Evolutionary conservation across 352 stramenopile genomes (phyloP).

Genomic region (Globisporangium alternatum): DNA sequence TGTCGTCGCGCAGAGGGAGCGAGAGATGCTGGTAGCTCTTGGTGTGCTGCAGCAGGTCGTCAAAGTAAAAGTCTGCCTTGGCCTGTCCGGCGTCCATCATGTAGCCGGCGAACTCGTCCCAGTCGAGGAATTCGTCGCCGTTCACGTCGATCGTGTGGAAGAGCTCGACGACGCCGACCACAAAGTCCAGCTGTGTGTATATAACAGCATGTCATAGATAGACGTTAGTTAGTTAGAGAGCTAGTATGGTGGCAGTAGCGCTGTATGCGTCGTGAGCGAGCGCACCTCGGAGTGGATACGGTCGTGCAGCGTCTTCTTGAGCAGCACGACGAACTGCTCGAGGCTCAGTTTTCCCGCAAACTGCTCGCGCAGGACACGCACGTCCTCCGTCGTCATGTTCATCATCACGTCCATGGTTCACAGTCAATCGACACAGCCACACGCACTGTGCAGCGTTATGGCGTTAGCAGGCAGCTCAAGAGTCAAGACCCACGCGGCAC

Average conservation of each 20-base stretch:
- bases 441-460: neutral
- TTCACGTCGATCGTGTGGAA: constrained; percentile 92
- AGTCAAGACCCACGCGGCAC: neutral
- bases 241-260: neutral
- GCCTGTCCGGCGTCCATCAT: constrained; percentile 78
- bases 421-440: neutral
- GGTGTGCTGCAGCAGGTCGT: constrained; percentile 20
- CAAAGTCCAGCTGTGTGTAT: constrained; percentile 58
- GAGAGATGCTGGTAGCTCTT: constrained; percentile 11
- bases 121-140: constrained; percentile 81
- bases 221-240: neutral
- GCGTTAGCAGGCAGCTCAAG: too few species aligned
- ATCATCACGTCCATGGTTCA: constrained; percentile 80
- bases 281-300: constrained; percentile 51
- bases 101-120: constrained; percentile 89
- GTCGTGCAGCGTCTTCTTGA: constrained; percentile 67
- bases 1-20: constrained; percentile 13
- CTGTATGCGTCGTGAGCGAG: neutral
- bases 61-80: constrained; percentile 50
- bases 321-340: constrained; percentile 66
- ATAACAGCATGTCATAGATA: neutral
- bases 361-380: constrained; percentile 50
- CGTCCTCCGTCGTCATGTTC: constrained; percentile 80
- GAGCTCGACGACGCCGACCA: constrained; percentile 81
- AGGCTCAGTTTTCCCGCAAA: constrained; percentile 51